Evolutionary conservation across 306 rosid genomes (phyloP).

Genomic region (Prunus fruticosa): DNA sequence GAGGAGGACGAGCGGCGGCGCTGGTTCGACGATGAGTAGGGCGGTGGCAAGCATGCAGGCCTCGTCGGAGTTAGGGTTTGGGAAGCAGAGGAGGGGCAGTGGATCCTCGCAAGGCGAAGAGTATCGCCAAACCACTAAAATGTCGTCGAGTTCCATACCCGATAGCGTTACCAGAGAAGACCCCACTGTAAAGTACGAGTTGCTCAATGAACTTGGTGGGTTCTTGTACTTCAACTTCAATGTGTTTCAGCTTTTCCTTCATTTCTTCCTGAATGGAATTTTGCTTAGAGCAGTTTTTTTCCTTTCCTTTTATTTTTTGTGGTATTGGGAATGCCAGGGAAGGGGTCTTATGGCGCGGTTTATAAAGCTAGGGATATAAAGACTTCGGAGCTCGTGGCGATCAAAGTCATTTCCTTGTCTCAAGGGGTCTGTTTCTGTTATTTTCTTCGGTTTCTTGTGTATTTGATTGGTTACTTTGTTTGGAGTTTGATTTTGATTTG

Average conservation of each 20-base stretch:
- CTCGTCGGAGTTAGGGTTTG: constrained; percentile 65
- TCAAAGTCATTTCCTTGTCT: constrained; percentile 83
- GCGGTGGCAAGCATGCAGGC: constrained; percentile 98
- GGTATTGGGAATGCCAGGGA: constrained; percentile 53
- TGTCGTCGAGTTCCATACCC: constrained; percentile 88
- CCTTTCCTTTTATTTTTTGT: not conserved
- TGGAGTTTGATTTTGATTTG: constrained; percentile 21
- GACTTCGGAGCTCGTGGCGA: constrained; percentile 94
- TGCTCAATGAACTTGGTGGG: constrained; percentile 96
- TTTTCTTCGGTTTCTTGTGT: not conserved
- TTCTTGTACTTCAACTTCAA: not conserved
- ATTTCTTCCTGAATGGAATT: not conserved
- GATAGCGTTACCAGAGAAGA: constrained; percentile 90
- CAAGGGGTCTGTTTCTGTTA: constrained; percentile 69
- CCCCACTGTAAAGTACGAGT: constrained; percentile 81
- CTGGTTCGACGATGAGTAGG: constrained; percentile 64
- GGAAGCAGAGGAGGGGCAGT: constrained; percentile 66
- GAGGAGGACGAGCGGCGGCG: constrained; percentile 41
- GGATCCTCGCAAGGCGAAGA: constrained; percentile 65
- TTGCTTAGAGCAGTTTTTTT: not conserved
- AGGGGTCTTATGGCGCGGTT: constrained; percentile 96
- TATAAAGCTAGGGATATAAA: constrained; percentile 90
- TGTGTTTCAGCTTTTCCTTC: not conserved
- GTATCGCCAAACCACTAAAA: constrained; percentile 49
- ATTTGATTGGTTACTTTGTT: constrained; percentile 9